Evolutionary conservation across 2,329 filamentous ascomycete species (phyloP).

Genomic region (Pseudocercospora macadamiae): DNA sequence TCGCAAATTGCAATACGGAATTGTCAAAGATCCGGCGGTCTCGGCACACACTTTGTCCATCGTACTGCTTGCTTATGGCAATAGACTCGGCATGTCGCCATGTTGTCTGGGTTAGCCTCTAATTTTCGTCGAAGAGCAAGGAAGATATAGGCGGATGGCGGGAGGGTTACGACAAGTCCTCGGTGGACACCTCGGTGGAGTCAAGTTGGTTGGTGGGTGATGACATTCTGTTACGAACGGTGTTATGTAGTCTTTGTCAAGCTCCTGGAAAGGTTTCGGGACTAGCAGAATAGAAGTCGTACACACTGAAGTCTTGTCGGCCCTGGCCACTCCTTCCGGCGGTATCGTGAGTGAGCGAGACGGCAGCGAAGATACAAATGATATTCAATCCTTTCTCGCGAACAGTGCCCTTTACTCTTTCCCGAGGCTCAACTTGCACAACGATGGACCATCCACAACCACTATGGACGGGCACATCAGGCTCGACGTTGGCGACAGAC

Average conservation of each 20-base stretch:
- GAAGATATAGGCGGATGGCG: not conserved
- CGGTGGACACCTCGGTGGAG: not conserved
- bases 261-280: not conserved
- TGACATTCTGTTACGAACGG: not conserved
- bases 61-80: no score
- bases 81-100: no score
- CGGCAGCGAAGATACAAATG: not conserved
- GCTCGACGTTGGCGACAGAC: not conserved
- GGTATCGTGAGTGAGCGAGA: no score
- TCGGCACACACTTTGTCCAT: no score
- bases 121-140: no score
- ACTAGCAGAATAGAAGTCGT: not conserved
- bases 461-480: not conserved
- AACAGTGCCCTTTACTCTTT: not conserved
- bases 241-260: not conserved
- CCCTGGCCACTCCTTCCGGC: no score
- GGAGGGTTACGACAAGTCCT: not conserved
- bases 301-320: not conserved
- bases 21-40: not conserved
- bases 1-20: not conserved
- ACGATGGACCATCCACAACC: constrained; percentile 1
- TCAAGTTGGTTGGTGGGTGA: not conserved
- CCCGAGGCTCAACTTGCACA: not conserved
- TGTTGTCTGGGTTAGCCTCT: no score
- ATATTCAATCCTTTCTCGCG: not conserved